A percentile compares a stretch with the other conserved stretches of the same genome.
Conservation (phyloP, 164 flowering plant species). For the Warburgia ugandensis region DNA sequence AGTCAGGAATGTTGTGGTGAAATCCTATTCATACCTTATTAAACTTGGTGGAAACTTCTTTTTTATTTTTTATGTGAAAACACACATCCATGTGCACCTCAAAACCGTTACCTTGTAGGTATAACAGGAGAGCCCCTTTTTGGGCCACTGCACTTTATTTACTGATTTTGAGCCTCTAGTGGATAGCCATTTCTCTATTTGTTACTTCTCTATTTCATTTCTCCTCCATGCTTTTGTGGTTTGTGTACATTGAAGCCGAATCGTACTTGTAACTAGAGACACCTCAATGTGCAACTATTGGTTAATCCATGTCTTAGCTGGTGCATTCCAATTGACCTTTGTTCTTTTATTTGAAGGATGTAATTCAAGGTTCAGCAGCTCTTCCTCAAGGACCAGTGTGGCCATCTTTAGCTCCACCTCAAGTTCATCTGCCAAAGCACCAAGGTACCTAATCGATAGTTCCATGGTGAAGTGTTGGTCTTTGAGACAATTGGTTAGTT, state of each 20-base stretch:
- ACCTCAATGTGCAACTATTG: not conserved
- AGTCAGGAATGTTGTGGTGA: too few relatives aligned
- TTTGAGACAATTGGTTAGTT: not conserved
- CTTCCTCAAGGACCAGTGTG: conserved; percentile 36
- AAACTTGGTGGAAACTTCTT: too few relatives aligned
- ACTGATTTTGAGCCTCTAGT: too few relatives aligned
- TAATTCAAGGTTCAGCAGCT: conserved; percentile 36
- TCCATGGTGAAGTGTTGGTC: not conserved
- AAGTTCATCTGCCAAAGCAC: conserved; percentile 48
- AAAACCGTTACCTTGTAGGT: too few relatives aligned
- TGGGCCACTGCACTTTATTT: too few relatives aligned
- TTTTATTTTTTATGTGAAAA: too few relatives aligned
- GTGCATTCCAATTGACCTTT: not conserved
- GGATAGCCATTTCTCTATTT: too few relatives aligned
- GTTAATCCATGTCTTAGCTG: not conserved
- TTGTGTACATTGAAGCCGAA: not conserved
- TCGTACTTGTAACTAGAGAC: not conserved
- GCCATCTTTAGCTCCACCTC: conserved; percentile 35
- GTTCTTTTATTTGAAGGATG: conserved; percentile 33
- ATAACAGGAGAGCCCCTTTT: too few relatives aligned
- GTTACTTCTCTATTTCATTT: too few relatives aligned
- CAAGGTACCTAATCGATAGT: conserved; percentile 41
- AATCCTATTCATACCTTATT: too few relatives aligned
- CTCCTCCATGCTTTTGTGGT: not conserved
- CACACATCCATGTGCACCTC: too few relatives aligned